phyloP scores from a whole-genome alignment of 768 basidiomycete species.

The Tylopilus plumbeoviolaceoides region DNA sequence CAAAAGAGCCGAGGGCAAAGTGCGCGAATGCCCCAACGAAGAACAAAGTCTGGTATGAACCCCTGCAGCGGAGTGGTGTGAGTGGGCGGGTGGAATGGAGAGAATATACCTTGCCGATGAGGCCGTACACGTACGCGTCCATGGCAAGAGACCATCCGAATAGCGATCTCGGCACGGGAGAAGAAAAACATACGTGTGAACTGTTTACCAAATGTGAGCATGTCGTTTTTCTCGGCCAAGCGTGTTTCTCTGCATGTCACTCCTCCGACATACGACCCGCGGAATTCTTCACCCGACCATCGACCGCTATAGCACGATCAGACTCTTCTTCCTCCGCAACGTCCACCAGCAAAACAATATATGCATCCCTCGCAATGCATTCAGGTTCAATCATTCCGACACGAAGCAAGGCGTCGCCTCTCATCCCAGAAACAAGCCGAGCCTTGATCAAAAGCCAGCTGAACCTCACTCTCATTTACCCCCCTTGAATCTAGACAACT shows the following conservation, averaged over 20 bases:
- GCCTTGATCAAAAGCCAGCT: slow-evolving; percentile 5
- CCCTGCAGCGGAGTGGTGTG: background rate
- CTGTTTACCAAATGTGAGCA: background rate
- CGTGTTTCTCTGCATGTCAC: background rate
- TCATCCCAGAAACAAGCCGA: slow-evolving; percentile 6
- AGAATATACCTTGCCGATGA: background rate
- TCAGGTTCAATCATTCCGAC: slow-evolving; percentile 17
- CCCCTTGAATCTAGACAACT: slow-evolving; percentile 55
- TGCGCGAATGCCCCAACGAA: background rate
- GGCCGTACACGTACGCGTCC: background rate
- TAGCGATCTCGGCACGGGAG: no score
- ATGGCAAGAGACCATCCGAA: background rate
- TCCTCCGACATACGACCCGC: slow-evolving; percentile 25
- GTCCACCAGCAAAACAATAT: background rate
- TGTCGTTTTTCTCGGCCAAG: background rate
- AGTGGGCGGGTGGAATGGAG: background rate
- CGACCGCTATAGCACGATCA: slow-evolving; percentile 58
- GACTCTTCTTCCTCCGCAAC: slow-evolving; percentile 47
- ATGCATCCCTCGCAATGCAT: background rate
- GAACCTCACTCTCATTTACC: slow-evolving; percentile 16
- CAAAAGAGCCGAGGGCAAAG: background rate
- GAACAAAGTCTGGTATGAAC: background rate
- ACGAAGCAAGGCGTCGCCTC: slow-evolving; percentile 2
- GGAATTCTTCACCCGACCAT: slow-evolving; percentile 29
- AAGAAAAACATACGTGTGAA: background rate